Conservation (phyloP, 805 yeast genomes). For the Pichia pseudocactophila region DNA sequence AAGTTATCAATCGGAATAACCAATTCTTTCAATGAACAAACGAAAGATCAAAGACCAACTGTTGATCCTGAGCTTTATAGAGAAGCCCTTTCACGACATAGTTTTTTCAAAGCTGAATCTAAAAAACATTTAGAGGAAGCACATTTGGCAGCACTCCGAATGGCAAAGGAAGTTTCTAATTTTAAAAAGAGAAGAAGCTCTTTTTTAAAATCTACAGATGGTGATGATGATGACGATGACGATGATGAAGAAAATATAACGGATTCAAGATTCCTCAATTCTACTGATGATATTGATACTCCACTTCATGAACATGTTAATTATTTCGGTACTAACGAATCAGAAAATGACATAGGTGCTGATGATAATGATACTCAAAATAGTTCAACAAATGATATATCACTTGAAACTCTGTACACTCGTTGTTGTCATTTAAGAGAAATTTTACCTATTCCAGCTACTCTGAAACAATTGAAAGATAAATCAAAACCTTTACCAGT, state of each 20-base stretch:
- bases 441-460: slow-evolving; percentile 42
- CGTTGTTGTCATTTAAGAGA: slow-evolving; percentile 42
- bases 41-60: slow-evolving; percentile 22
- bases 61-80: slow-evolving; percentile 41
- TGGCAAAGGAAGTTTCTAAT: slow-evolving; percentile 54
- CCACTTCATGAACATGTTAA: slow-evolving; percentile 46
- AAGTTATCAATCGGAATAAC: slow-evolving; percentile 63
- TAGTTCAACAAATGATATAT: slow-evolving; percentile 16
- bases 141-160: slow-evolving; percentile 57
- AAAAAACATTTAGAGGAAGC: slow-evolving; percentile 72
- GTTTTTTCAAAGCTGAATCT: slow-evolving; percentile 46
- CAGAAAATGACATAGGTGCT: slow-evolving; percentile 22
- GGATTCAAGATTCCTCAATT: slow-evolving; percentile 4
- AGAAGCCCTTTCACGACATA: slow-evolving; percentile 52
- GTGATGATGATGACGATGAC: slow-evolving; percentile 22
- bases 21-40: slow-evolving; percentile 30
- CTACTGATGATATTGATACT: slow-evolving; percentile 48
- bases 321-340: slow-evolving; percentile 20
- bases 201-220: slow-evolving; percentile 16
- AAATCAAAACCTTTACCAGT: slow-evolving; percentile 45
- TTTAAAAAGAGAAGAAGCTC: slow-evolving; percentile 29
- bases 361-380: background rate
- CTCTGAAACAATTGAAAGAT: slow-evolving; percentile 43
- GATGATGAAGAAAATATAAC: slow-evolving; percentile 7
- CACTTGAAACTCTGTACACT: slow-evolving; percentile 43